Conservation (phyloP, 352 stramenopile species). For the Phytophthora cryptogea region DNA sequence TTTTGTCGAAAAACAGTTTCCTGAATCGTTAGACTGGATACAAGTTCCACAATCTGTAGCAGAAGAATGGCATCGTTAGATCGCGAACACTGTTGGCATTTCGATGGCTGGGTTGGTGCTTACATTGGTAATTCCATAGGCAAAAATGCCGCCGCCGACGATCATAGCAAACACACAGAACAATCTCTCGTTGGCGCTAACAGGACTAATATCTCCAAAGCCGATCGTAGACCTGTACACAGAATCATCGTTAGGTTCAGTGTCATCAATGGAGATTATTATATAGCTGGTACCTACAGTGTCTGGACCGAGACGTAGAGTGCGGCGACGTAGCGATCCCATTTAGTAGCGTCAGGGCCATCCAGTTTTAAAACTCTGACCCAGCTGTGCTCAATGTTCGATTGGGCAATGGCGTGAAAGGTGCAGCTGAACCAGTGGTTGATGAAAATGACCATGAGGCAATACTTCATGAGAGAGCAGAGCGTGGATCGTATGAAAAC, state of each 20-base stretch:
- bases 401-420: slow-evolving; percentile 56
- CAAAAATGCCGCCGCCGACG: slow-evolving; percentile 68
- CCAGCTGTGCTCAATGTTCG: slow-evolving; percentile 44
- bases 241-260: background rate
- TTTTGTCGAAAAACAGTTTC: slow-evolving; percentile 71
- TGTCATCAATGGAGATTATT: slow-evolving; percentile 1
- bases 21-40: slow-evolving; percentile 69
- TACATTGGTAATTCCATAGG: slow-evolving; percentile 84
- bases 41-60: slow-evolving; percentile 65
- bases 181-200: slow-evolving; percentile 59
- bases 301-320: slow-evolving; percentile 79
- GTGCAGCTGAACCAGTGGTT: slow-evolving; percentile 77
- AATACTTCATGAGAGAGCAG: slow-evolving; percentile 67
- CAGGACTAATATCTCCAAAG: slow-evolving; percentile 54
- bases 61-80: too few species aligned
- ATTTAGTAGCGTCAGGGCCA: slow-evolving; percentile 37
- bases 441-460: slow-evolving; percentile 69
- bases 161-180: slow-evolving; percentile 81
- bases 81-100: background rate
- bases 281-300: slow-evolving; percentile 42
- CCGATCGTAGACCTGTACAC: slow-evolving; percentile 56
- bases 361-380: slow-evolving; percentile 45
- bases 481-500: slow-evolving; percentile 77
- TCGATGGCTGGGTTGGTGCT: slow-evolving; percentile 2
- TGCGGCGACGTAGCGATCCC: slow-evolving; percentile 67